Percentiles rank a stretch among this genome's conserved stretches.
phyloP scores from a whole-genome alignment of 306 rosid species.

The Cicer judaicum region DNA sequence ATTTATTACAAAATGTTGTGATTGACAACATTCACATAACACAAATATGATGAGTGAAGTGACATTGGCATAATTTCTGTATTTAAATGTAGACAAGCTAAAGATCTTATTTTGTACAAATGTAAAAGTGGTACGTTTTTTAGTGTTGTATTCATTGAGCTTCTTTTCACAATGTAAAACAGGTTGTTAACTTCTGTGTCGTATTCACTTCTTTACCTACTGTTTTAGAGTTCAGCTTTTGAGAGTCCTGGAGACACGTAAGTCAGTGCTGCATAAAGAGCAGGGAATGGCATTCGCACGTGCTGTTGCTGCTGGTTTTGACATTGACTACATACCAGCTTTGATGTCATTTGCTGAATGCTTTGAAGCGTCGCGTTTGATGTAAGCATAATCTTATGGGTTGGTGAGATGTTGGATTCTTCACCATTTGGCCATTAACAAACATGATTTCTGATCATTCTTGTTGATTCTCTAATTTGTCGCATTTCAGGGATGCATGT shows the following conservation, averaged over 20 bases:
- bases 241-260: slow-evolving; percentile 89
- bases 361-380: slow-evolving; percentile 88
- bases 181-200: slow-evolving; percentile 36
- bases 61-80: not conserved
- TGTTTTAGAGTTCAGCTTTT: slow-evolving; percentile 78
- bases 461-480: slow-evolving; percentile 39
- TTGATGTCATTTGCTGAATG: slow-evolving; percentile 80
- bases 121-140: not conserved
- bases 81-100: slow-evolving; percentile 6
- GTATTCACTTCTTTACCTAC: slow-evolving; percentile 37
- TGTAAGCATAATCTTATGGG: slow-evolving; percentile 51
- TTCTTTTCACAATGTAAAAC: slow-evolving; percentile 30
- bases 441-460: slow-evolving; percentile 10
- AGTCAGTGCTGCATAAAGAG: slow-evolving; percentile 83
- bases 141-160: slow-evolving; percentile 19
- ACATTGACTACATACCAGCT: slow-evolving; percentile 66
- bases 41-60: slow-evolving; percentile 23
- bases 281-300: slow-evolving; percentile 99
- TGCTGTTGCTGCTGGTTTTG: slow-evolving; percentile 96
- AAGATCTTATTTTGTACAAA: slow-evolving; percentile 7
- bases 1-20: no score
- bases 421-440: slow-evolving; percentile 31
- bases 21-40: no score
- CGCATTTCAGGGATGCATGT: slow-evolving; percentile 72
- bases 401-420: slow-evolving; percentile 26